phyloP scores from a whole-genome alignment of 2,329 filamentous ascomycete genomes.

The Ampelomyces quisqualis region DNA sequence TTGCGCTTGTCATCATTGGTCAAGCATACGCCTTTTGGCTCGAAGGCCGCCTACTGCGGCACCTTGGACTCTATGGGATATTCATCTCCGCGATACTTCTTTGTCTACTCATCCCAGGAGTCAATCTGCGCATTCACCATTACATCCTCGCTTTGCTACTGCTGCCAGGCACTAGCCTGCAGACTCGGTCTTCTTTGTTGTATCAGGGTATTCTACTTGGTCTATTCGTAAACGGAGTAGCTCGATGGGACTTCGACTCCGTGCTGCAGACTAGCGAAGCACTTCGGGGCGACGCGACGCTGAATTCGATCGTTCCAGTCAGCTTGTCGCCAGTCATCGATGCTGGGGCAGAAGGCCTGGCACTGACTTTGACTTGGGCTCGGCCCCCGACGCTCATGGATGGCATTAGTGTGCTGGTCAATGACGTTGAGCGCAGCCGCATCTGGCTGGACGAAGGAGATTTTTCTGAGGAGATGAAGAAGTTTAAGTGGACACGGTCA shows the following conservation, averaged over 20 bases:
- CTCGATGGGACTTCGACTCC: slow-evolving; percentile 48
- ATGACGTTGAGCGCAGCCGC: slow-evolving; percentile 72
- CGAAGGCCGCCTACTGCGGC: slow-evolving; percentile 75
- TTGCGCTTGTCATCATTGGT: slow-evolving; percentile 65
- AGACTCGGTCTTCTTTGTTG: slow-evolving; percentile 38
- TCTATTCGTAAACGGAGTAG: slow-evolving; percentile 41
- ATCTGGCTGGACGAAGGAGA: slow-evolving; percentile 25
- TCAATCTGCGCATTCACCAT: slow-evolving; percentile 87
- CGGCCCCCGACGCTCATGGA: slow-evolving; percentile 55
- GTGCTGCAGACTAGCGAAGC: slow-evolving; percentile 78
- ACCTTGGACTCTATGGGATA: slow-evolving; percentile 73
- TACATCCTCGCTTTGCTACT: slow-evolving; percentile 41
- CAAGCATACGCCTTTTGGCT: slow-evolving; percentile 87
- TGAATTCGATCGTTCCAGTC: slow-evolving; percentile 61
- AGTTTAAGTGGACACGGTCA: slow-evolving; percentile 47
- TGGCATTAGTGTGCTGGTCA: slow-evolving; percentile 76
- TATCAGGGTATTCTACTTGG: slow-evolving; percentile 42
- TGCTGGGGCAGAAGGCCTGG: slow-evolving; percentile 49
- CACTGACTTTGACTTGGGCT: slow-evolving; percentile 58
- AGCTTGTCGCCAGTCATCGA: slow-evolving; percentile 28
- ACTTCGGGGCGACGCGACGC: slow-evolving; percentile 57
- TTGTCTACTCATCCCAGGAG: slow-evolving; percentile 68
- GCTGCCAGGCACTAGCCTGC: slow-evolving; percentile 39
- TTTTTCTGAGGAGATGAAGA: slow-evolving; percentile 4
- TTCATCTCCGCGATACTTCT: slow-evolving; percentile 67